phyloP scores from a whole-genome alignment of 2,329 filamentous ascomycete genomes.

The Sarocladiaceae sp. region DNA sequence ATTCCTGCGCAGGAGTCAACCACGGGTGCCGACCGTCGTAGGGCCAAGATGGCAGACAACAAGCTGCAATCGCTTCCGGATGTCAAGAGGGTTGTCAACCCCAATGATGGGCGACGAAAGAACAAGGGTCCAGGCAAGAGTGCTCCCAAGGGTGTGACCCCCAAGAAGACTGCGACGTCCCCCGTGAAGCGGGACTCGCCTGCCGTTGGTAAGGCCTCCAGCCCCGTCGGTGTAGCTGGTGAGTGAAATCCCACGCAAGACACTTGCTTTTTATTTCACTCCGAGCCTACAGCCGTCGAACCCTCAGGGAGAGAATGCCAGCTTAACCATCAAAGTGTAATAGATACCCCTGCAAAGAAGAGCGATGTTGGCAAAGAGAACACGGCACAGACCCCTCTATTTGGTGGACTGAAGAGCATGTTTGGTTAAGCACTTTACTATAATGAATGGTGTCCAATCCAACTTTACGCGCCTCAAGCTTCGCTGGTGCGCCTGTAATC shows the following conservation, averaged over 20 bases:
- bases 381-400: background rate
- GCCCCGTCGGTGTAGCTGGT: background rate
- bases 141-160: background rate
- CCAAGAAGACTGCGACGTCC: constrained; percentile 2
- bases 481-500: no score
- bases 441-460: background rate
- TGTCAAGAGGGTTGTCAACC: constrained; percentile 5
- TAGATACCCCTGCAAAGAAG: background rate
- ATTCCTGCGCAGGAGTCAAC: constrained; percentile 2
- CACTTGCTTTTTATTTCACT: background rate
- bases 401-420: constrained; percentile 8
- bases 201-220: constrained; percentile 1
- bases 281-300: background rate
- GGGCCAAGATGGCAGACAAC: constrained; percentile 1
- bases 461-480: no score
- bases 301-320: background rate
- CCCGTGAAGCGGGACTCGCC: constrained; percentile 2
- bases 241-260: background rate
- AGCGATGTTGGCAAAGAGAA: constrained; percentile 1
- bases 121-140: constrained; percentile 5
- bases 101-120: constrained; percentile 2
- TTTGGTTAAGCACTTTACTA: background rate
- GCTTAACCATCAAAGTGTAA: constrained; percentile 6
- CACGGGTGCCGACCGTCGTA: constrained; percentile 5
- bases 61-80: constrained; percentile 4